Percentiles rank a stretch among this genome's conserved stretches.
Evolutionary conservation across 768 basidiomycete genomes (phyloP).

Genomic region (Collybiopsis luxurians): DNA sequence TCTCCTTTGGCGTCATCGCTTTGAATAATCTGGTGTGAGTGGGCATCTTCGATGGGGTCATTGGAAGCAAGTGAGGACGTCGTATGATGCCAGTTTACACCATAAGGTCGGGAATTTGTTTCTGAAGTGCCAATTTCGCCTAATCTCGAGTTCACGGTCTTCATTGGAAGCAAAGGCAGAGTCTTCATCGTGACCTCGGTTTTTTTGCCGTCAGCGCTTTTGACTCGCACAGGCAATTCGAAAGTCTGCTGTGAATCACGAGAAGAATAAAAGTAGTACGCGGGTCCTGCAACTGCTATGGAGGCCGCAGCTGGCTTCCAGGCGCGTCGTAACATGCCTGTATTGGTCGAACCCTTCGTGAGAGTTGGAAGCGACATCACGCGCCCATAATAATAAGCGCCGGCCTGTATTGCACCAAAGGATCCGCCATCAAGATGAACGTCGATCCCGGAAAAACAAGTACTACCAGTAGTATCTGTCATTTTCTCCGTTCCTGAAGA

Average conservation of each 20-base stretch:
- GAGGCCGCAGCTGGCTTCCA: slow-evolving; percentile 69
- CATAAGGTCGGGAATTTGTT: slow-evolving; percentile 45
- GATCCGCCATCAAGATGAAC: no score
- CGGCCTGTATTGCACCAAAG: no score
- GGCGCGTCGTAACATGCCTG: slow-evolving; percentile 56
- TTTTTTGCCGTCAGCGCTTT: slow-evolving; percentile 57
- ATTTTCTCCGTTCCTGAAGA: no score
- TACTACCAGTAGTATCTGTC: no score
- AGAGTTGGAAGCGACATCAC: neutral
- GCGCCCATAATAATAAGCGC: no score
- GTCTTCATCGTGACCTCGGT: slow-evolving; percentile 46
- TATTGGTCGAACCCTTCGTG: neutral
- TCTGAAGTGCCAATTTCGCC: slow-evolving; percentile 48
- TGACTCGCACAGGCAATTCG: slow-evolving; percentile 52
- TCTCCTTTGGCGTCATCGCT: slow-evolving; percentile 70
- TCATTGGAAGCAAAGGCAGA: slow-evolving; percentile 55
- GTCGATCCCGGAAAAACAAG: no score
- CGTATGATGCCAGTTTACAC: slow-evolving; percentile 69
- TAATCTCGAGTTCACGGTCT: slow-evolving; percentile 55
- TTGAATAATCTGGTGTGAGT: slow-evolving; percentile 65
- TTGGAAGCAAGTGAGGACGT: slow-evolving; percentile 84
- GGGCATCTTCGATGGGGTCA: slow-evolving; percentile 89
- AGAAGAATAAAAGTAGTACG: slow-evolving; percentile 56
- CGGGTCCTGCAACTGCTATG: slow-evolving; percentile 52
- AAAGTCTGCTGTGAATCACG: slow-evolving; percentile 49